phyloP scores from a whole-genome alignment of 257 asterid genomes.

The Solanum gracilifrons region DNA sequence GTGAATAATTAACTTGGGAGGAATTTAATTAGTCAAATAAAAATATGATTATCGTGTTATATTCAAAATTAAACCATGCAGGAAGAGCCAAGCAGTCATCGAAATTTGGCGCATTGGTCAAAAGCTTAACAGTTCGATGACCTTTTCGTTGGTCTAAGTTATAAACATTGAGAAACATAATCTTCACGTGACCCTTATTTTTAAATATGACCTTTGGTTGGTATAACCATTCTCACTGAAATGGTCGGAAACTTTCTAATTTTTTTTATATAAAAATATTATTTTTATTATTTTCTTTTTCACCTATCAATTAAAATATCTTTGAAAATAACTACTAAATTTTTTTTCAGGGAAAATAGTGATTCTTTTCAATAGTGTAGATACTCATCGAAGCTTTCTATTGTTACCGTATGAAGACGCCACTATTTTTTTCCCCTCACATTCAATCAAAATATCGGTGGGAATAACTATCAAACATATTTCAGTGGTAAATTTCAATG shows the following conservation, averaged over 20 bases:
- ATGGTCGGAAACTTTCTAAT: not conserved
- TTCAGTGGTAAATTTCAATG: not conserved
- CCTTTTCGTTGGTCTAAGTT: not conserved
- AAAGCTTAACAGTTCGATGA: not conserved
- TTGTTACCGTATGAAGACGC: not conserved
- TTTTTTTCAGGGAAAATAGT: not conserved
- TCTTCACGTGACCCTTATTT: not conserved
- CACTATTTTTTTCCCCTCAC: no score
- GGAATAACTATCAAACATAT: no score
- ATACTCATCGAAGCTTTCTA: not conserved
- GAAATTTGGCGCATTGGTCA: not conserved
- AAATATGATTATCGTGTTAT: not conserved
- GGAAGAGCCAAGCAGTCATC: not conserved
- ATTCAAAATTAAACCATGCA: not conserved
- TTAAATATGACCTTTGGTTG: not conserved
- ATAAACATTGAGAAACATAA: not conserved
- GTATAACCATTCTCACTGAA: not conserved
- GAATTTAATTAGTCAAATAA: not conserved
- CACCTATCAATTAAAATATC: no score
- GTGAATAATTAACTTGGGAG: not conserved
- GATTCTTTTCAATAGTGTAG: not conserved
- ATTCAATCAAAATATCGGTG: no score
- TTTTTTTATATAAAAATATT: no score
- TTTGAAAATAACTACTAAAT: not conserved
- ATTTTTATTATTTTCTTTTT: no score